These are phyloP conservation scores for Volvox carteri DNA, from an alignment of 163 green algal species.

Conservation along the genomic window DNA sequence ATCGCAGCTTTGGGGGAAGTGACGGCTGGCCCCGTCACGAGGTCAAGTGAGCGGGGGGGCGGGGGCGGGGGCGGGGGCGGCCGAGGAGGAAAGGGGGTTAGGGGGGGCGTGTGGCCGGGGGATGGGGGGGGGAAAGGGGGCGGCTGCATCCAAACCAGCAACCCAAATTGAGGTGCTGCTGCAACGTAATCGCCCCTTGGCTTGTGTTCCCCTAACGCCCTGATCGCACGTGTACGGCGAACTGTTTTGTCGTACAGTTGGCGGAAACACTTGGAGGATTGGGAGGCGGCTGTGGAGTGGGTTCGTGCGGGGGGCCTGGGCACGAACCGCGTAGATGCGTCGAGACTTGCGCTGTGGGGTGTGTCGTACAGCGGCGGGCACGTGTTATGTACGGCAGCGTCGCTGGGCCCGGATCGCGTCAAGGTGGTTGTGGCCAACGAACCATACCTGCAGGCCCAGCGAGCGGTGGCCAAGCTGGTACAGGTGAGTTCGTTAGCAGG, in stretches of 20 bases:
- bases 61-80: too few relatives aligned
- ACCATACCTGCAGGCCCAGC: constrained; percentile 57
- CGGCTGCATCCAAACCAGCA: too few relatives aligned
- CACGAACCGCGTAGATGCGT: constrained; percentile 43
- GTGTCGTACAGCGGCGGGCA: constrained; percentile 60
- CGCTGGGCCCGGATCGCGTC: constrained; percentile 25
- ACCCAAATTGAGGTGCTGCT: too few relatives aligned
- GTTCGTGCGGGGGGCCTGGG: constrained; percentile 46
- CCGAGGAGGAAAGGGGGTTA: too few relatives aligned
- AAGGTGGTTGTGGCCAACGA: constrained; percentile 57
- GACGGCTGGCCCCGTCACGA: constrained; percentile 58
- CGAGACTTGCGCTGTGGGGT: constrained; percentile 63
- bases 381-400: constrained; percentile 46
- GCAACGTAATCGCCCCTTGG: too few relatives aligned
- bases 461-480: constrained; percentile 27
- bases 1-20: constrained; percentile 64
- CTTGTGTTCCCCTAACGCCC: background rate
- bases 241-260: constrained; percentile 26
- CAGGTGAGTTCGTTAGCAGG: constrained; percentile 22
- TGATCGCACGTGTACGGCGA: background rate
- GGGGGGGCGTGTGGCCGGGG: background rate
- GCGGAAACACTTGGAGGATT: constrained; percentile 62
- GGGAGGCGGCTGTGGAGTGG: constrained; percentile 57
- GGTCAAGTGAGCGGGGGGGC: constrained; percentile 30
- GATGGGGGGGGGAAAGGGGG: background rate